These are phyloP conservation scores for Coelastrella sp. DNA, from an alignment of 139 green algal genomes.

Conservation along the genomic window DNA sequence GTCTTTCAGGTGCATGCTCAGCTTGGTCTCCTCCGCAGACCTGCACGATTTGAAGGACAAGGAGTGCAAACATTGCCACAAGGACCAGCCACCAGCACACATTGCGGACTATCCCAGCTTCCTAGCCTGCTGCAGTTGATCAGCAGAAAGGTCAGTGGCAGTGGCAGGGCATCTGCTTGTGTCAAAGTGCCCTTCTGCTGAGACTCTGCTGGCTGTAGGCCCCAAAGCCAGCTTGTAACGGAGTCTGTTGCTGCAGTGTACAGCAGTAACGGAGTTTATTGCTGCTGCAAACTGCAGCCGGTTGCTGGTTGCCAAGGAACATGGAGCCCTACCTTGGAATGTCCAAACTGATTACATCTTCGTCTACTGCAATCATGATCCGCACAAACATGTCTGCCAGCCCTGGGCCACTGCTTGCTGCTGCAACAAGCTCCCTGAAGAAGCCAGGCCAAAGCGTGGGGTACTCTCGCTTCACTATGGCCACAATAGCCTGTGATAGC, in stretches of 20 bases:
- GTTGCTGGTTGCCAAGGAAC: background rate
- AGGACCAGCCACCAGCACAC: too few relatives aligned
- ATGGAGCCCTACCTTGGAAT: constrained; percentile 71
- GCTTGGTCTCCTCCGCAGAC: constrained; percentile 78
- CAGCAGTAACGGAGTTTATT: background rate
- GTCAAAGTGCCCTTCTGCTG: too few relatives aligned
- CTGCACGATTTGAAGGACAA: constrained; percentile 33
- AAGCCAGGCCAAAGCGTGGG: constrained; percentile 88
- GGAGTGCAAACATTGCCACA: too few relatives aligned
- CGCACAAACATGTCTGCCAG: constrained; percentile 92
- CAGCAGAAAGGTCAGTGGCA: too few relatives aligned
- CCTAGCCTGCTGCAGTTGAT: too few relatives aligned
- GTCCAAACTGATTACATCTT: constrained; percentile 93
- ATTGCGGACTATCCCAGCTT: too few relatives aligned
- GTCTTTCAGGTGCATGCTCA: constrained; percentile 94
- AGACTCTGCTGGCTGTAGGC: too few relatives aligned
- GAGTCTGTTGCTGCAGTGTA: background rate
- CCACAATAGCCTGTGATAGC: constrained; percentile 79
- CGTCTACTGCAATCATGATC: constrained; percentile 89
- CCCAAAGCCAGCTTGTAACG: background rate
- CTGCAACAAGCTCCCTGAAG: constrained; percentile 75
- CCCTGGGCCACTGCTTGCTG: constrained; percentile 62
- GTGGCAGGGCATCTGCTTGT: too few relatives aligned
- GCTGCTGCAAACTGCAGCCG: background rate
- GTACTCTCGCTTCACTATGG: constrained; percentile 77